Conservation (phyloP, 179 eudicot species). For the Drosera spatulata region DNA sequence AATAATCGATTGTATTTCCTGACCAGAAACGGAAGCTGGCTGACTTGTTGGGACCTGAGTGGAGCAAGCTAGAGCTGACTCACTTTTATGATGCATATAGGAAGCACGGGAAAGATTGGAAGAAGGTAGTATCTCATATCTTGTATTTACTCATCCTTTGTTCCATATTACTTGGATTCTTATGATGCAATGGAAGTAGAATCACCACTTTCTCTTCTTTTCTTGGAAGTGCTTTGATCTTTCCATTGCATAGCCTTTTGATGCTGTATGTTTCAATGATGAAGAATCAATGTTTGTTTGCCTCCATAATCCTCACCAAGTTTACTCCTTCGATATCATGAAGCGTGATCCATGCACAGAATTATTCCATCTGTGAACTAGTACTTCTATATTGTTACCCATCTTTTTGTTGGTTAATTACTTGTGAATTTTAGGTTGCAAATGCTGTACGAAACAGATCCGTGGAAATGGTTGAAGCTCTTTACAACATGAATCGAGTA, state of each 20-base stretch:
- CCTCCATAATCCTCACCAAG: no score
- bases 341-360: no score
- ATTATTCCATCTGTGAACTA: no score
- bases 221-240: neutral
- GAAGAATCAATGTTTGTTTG: no score
- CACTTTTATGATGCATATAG: constrained; percentile 43
- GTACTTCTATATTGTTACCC: no score
- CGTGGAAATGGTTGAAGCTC: constrained; percentile 44
- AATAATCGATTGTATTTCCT: neutral
- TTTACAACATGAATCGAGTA: constrained; percentile 48
- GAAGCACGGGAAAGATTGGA: constrained; percentile 47
- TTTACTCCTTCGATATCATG: no score
- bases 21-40: constrained; percentile 37
- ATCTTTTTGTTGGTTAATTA: no score
- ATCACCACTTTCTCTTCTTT: neutral
- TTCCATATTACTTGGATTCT: neutral
- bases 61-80: constrained; percentile 43
- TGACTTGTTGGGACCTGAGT: constrained; percentile 40
- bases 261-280: neutral
- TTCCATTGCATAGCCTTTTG: neutral
- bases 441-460: constrained; percentile 30
- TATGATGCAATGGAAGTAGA: neutral
- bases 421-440: constrained; percentile 31
- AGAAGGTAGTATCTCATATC: constrained; percentile 26
- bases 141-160: constrained; percentile 2